These are phyloP conservation scores for Salix arbutifolia DNA, from an alignment of 345 rosid genomes.

Conservation along the genomic window DNA sequence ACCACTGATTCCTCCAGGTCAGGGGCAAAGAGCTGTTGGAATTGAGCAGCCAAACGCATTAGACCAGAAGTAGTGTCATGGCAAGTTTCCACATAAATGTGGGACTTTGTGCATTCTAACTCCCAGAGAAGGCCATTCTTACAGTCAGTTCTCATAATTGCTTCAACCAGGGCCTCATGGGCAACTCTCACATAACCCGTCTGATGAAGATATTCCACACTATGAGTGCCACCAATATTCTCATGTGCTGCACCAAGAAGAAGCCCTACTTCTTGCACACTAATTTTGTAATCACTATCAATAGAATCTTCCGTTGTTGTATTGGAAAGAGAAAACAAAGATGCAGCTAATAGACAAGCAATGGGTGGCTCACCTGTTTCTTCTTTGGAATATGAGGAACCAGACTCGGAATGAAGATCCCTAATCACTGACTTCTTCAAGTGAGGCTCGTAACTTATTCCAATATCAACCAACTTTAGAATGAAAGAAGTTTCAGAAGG, in stretches of 20 bases:
- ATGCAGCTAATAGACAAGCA: slow-evolving; percentile 82
- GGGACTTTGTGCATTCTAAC: slow-evolving; percentile 68
- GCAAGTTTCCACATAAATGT: slow-evolving; percentile 68
- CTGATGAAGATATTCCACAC: slow-evolving; percentile 55
- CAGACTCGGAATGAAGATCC: slow-evolving; percentile 19
- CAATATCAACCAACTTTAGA: slow-evolving; percentile 76
- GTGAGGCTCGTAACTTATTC: slow-evolving; percentile 82
- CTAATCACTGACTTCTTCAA: slow-evolving; percentile 30
- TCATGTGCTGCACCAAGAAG: slow-evolving; percentile 58
- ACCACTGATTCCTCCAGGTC: slow-evolving; percentile 79
- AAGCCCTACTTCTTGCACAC: slow-evolving; percentile 80
- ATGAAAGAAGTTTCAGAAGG: slow-evolving; percentile 49
- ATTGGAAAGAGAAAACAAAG: slow-evolving; percentile 62
- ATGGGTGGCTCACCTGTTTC: slow-evolving; percentile 39
- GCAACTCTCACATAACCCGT: slow-evolving; percentile 83
- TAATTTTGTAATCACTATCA: slow-evolving; percentile 51
- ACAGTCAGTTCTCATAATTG: slow-evolving; percentile 52
- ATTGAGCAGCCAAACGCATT: slow-evolving; percentile 67
- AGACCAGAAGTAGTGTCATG: slow-evolving; percentile 77
- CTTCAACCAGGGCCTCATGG: slow-evolving; percentile 60
- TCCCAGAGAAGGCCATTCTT: slow-evolving; percentile 65
- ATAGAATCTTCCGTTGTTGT: slow-evolving; percentile 33
- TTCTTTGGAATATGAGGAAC: slow-evolving; percentile 30
- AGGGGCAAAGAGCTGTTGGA: slow-evolving; percentile 84
- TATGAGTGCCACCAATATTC: slow-evolving; percentile 49